Base-by-base conservation (phyloP, 352 stramenopile genomes). In the Phytopythium mirpurense region DNA sequence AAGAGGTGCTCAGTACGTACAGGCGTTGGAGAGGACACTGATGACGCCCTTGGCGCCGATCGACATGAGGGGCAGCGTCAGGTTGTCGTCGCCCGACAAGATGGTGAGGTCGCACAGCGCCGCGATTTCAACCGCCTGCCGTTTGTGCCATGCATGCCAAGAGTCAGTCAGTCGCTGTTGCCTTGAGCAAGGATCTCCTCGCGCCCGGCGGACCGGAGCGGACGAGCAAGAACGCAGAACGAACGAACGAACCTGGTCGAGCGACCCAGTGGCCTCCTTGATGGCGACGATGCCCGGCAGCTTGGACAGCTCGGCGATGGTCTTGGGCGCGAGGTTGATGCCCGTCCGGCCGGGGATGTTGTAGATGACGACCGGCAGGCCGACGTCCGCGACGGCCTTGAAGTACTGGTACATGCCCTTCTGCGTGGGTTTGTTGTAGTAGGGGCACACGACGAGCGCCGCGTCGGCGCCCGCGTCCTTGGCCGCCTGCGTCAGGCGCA, bases 341-440 rank as follows among this genome's bases (percentile, higher is more conserved):
- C 88, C 96, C 31, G 96, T 98, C 26, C 97, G 81, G 47, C 96
- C 93, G 19, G 97, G 97, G 51, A 99, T 97, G 80, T 99, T 99
- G 87, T 98, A 98, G 47, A 98, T 68, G 35, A 98, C 82, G 43
- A 98, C 80, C 21, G 96, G 96, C 48, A 99, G 65, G 10, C 90
- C 92, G 26, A 96, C 72, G 18, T 72, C 73, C 21, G 83, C 81
- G 40, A 95, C 80, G 9, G 75, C 71, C 81, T 96, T 95, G 70
- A 98, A 98, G 74, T 98, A 95, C 35, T 94, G 75, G 53, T 98
- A 93, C 45, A 99, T 65, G 15, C 88, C 93, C 63, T 94, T 88
- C 74, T 98, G 96, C 21, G 96, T 97, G 36, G 97, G 96, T 80
- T 99, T 99, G 74, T 99, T 97, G 78, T 99, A 99, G 76, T 98